Evolutionary conservation across 2,329 filamentous ascomycete species (phyloP), one percentile per base, ranked within the genome.

Genomic region (Coleophoma eucalyptorum): DNA sequence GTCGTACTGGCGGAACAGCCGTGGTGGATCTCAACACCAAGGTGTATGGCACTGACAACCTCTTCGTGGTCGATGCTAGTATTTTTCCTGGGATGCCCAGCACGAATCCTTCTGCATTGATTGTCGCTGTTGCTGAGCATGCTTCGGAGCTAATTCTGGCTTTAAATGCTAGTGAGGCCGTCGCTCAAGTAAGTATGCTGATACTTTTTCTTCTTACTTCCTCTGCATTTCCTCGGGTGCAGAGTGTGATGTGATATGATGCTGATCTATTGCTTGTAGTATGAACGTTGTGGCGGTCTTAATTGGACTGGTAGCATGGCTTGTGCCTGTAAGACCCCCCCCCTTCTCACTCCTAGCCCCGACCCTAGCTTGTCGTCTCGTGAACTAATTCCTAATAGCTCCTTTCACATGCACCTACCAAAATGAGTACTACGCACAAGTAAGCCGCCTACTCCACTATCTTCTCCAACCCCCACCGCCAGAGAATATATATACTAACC

Each of bases 61-160:
- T 87, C 42, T 86, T 83, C 60, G 79, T 87, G 13, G 81, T 88
- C 4, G 84, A 89, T 59, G 84, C 80, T 1, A 80, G 78, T 54
- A 83, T 89, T 60, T 86, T 87, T 69, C 84, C 86, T 0, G 85
- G 86, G 55, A 79, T 87, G 58, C 76, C 83, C 3, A 83, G 83
- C 0, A 81, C 83, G 16, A 90, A 90, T 67, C 86, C 86, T 2
- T 79, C 81, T 44, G 78, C 82, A 1, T 77, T 81, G 37, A 80
- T 87, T 58, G 82, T 87, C 63, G 74, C 83, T 34, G 81, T 77
- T 16, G 79, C 83, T 16, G 85, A 88, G 71, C 55, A 57, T 19
- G 62, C 62, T 58, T 54, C 62, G 68, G 49, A 69, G 5, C 43
- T 68, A 52, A 73, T 63, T 54, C 38, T 57, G n/a, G 54, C 49